Evolutionary conservation across 768 basidiomycete genomes (phyloP).

Genomic region (Tricholoma bakamatsutake): DNA sequence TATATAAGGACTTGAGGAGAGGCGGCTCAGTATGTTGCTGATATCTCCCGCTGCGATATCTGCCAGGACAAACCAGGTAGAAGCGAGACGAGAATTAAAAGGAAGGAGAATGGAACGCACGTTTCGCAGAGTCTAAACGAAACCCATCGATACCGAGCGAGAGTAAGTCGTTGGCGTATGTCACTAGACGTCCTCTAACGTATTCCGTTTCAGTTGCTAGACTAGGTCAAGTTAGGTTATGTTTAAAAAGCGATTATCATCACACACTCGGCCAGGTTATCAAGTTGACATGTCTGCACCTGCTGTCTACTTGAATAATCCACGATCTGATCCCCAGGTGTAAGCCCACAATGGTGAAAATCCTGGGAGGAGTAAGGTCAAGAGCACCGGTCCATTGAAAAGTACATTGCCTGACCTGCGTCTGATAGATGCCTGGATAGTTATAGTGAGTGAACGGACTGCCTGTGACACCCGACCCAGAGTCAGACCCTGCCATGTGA

Average conservation of each 20-base stretch:
- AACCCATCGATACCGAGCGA: slow-evolving; percentile 59
- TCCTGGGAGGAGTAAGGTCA: slow-evolving; percentile 23
- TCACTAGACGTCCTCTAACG: slow-evolving; percentile 48
- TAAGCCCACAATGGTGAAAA: slow-evolving; percentile 62
- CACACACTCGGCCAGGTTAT: slow-evolving; percentile 46
- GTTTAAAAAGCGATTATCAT: not conserved
- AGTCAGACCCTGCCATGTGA: slow-evolving; percentile 53
- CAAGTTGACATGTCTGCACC: slow-evolving; percentile 53
- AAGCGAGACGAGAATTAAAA: not conserved
- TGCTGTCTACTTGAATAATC: slow-evolving; percentile 48
- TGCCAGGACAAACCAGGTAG: slow-evolving; percentile 14
- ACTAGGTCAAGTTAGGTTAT: slow-evolving; percentile 21
- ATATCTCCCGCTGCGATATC: slow-evolving; percentile 53
- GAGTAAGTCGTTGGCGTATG: slow-evolving; percentile 54
- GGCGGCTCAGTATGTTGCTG: slow-evolving; percentile 42
- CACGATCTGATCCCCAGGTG: slow-evolving; percentile 45
- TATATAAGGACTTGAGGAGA: slow-evolving; percentile 44
- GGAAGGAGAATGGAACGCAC: slow-evolving; percentile 25
- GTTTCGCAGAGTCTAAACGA: slow-evolving; percentile 60
- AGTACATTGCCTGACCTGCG: slow-evolving; percentile 32
- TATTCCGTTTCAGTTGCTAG: slow-evolving; percentile 58
- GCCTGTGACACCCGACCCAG: slow-evolving; percentile 45
- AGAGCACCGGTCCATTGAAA: not conserved
- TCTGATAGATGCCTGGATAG: slow-evolving; percentile 45
- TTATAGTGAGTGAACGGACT: slow-evolving; percentile 48